Evolutionary conservation across 768 basidiomycete species (phyloP), one percentile per base, ranked within the genome.

Genomic region (Tricholoma flavovirens): DNA sequence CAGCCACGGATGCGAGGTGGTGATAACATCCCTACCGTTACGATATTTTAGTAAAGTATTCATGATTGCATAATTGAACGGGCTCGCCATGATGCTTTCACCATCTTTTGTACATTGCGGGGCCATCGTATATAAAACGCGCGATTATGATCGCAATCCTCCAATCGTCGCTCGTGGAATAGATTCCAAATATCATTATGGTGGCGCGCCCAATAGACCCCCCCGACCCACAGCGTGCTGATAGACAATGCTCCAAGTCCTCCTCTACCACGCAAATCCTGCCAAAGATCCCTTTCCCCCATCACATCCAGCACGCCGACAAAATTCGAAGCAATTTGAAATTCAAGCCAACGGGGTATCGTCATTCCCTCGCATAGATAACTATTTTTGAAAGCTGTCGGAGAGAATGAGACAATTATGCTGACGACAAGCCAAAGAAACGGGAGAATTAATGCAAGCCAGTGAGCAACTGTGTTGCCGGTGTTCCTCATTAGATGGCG

Each of bases 251-350:
- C 51, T 3, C 63, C 63, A 30, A 62, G 59, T 11, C 63, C 58
- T 21, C 60, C 60, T 35, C 62, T 56, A 2, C 51, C 54, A 48
- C 50, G 32, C 14, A 64, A 33, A 46, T 64, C 62, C 30, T 42
- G 51, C 56, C 58, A 61, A 11, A 64, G 35, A 38, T 64, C 63
- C n/a, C 61, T 36, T 26, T 36, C 32, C 14, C 63, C 63, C 60
- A 64, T 64, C 15, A 64, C 56, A 48, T 64, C 63, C 19, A 64
- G 51, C 15, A 64, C 56, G 14, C 63, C 62, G 12, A 64, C 46
- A 53, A 64, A 64, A 29, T 62, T 64, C 11, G 60, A 62, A 6
- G 56, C 45, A 11, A 58, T 51, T 46, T 59, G 58, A 48, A 60
- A 62, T 29, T 58, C 49, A 4, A 60, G 14, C 60, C 63, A 61